Conservation (phyloP, 208 protist genomes). For the Wallacemonas sp. region DNA sequence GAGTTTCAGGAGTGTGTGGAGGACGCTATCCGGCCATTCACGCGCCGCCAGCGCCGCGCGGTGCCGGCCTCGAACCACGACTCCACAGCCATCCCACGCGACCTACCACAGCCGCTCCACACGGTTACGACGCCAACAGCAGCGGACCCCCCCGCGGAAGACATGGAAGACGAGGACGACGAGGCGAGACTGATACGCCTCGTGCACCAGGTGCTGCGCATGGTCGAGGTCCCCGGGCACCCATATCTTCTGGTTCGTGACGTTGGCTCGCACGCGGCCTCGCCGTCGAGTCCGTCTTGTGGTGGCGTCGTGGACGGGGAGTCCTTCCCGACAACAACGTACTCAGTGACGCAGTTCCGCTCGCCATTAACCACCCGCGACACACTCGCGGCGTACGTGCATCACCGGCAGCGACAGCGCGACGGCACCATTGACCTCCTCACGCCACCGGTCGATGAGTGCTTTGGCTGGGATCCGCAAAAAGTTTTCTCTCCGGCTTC, state of each 20-base stretch:
- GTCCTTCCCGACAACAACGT: slow-evolving; percentile 10
- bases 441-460: slow-evolving; percentile 6
- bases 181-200: slow-evolving; percentile 13
- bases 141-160: no score
- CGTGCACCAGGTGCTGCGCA: slow-evolving; percentile 15
- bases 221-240: slow-evolving; percentile 29
- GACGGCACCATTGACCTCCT: slow-evolving; percentile 16
- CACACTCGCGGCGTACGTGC: slow-evolving; percentile 9
- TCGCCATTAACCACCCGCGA: not conserved
- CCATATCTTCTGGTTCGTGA: slow-evolving; percentile 44
- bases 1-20: slow-evolving; percentile 45
- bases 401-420: slow-evolving; percentile 7
- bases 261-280: not conserved
- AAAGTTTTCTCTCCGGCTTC: not conserved
- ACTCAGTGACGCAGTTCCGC: slow-evolving; percentile 37
- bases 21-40: slow-evolving; percentile 11
- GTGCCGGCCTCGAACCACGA: not conserved
- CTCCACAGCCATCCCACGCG: not conserved
- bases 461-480: slow-evolving; percentile 19
- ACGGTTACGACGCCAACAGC: no score
- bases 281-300: no score
- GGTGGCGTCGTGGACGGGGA: not conserved
- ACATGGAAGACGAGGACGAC: slow-evolving; percentile 10
- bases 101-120: not conserved
- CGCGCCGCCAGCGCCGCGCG: not conserved